Evolutionary conservation across 306 rosid genomes (phyloP), one percentile per base, ranked within the genome.

Genomic region (Rubus parviflorus): DNA sequence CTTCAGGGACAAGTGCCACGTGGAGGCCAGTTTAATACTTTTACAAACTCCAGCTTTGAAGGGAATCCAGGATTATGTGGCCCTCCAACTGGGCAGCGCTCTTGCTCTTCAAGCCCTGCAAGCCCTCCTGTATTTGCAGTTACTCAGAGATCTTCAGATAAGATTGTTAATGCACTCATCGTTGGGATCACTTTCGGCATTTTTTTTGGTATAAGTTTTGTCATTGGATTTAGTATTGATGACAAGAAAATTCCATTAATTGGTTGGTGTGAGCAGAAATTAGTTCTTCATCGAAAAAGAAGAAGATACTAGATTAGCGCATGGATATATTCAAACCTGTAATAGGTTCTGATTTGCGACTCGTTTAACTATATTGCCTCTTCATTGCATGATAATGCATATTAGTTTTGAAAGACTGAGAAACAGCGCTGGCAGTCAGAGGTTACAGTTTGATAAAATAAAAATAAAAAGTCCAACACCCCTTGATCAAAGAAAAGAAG

Each of bases 1-100:
- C 97, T 94, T 81, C 86, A 85, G 57, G 97, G 98, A 52, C 83
- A 76, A 61, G 81, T 94, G 76, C 98, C 98, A 64, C 72, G 85
- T 17, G 97, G 98, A 30, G 85, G 90, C 70, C 98, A 94, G 68
- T 94, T 94, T 82, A 81, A 87, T 76, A 94, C 98, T 40, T 94
- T 94, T 70, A 53, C 91, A 23, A 48, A 41, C 75, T 64, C 91
- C 45, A 92, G 96, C 89, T 94, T 87, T 53, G 91, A 81, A 19
- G 97, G 95, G 37, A 94, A 94, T 70, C 64, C 83, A 0, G 85
- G 72, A 41, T 82, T 94, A 83, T 94, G 98, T 10, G 95, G 97
- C 75, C 68, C 80, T 76, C 52, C 35, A 75, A 56, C 72, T 20
- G 84, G 72, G 79, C n/a, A n/a, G n/a, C n/a, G n/a, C n/a, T n/a